These are phyloP conservation scores for Pelargonium cotyledonis DNA, from an alignment of 441 rosid genomes.

Conservation along the genomic window DNA sequence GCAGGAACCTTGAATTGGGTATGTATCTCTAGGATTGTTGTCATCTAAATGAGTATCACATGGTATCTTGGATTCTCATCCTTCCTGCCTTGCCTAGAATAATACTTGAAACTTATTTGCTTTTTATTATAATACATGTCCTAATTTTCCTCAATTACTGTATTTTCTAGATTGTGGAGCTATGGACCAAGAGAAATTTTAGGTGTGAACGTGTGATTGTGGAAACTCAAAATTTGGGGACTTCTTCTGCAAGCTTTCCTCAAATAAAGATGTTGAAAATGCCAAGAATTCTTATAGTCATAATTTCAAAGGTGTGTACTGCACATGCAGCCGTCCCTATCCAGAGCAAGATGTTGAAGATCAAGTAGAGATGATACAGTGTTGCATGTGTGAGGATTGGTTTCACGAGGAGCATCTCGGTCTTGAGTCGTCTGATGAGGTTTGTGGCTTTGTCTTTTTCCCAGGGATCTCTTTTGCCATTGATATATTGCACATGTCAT, in stretches of 20 bases:
- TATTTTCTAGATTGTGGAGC: constrained; percentile 66
- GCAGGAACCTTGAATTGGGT: too few relatives aligned
- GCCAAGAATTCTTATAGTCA: constrained; percentile 75
- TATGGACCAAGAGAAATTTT: constrained; percentile 92
- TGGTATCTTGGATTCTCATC: too few relatives aligned
- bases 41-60: too few relatives aligned
- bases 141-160: constrained; percentile 14
- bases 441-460: constrained; percentile 24
- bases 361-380: constrained; percentile 92
- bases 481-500: too few relatives aligned
- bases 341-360: constrained; percentile 86
- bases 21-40: too few relatives aligned
- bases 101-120: not conserved
- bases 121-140: not conserved
- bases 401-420: constrained; percentile 86
- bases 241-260: constrained; percentile 66
- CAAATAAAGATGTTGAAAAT: constrained; percentile 72
- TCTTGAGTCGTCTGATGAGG: constrained; percentile 52
- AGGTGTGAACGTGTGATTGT: constrained; percentile 85
- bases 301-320: constrained; percentile 82
- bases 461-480: not conserved
- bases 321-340: constrained; percentile 73
- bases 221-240: constrained; percentile 86
- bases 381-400: constrained; percentile 96
- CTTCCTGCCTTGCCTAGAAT: not conserved